phyloP scores from a whole-genome alignment of 352 stramenopile genomes.

The Phytophthora citricola region DNA sequence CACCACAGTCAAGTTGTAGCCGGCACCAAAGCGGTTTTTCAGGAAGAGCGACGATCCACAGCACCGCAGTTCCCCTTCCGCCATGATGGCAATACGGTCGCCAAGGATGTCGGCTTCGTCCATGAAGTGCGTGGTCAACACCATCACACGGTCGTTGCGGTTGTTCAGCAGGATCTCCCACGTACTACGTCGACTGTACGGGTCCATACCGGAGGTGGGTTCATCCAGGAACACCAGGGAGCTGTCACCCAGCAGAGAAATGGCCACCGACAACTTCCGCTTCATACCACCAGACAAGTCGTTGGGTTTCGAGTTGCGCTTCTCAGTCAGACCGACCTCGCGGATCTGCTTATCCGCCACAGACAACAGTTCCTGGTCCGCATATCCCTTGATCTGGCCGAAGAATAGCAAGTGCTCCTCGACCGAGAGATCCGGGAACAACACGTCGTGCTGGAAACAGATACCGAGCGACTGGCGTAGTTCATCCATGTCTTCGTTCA shows the following conservation, averaged over 20 bases:
- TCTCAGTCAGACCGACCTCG: constrained; percentile 67
- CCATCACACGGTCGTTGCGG: constrained; percentile 10
- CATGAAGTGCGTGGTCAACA: constrained; percentile 96
- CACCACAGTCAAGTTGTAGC: constrained; percentile 69
- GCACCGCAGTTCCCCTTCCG: constrained; percentile 66
- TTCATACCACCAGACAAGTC: constrained; percentile 90
- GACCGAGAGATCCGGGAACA: constrained; percentile 74
- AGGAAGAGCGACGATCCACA: constrained; percentile 77
- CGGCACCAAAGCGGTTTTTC: constrained; percentile 68
- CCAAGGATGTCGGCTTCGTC: constrained; percentile 86
- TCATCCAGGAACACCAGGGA: constrained; percentile 88
- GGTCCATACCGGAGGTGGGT: constrained; percentile 95
- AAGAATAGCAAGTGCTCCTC: constrained; percentile 72
- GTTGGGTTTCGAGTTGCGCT: constrained; percentile 45
- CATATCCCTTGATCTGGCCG: constrained; percentile 56
- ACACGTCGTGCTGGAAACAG: constrained; percentile 83
- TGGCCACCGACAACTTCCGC: constrained; percentile 87
- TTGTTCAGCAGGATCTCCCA: constrained; percentile 65
- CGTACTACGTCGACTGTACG: constrained; percentile 93
- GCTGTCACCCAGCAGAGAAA: constrained; percentile 87
- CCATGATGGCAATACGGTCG: constrained; percentile 85
- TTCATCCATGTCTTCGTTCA: constrained; percentile 70
- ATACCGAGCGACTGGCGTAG: constrained; percentile 71
- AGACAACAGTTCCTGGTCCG: constrained; percentile 32
- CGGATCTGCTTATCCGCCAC: constrained; percentile 46